These are phyloP conservation scores for Pichia sp. DNA, from an alignment of 1,139 yeast genomes.

Conservation along the genomic window DNA sequence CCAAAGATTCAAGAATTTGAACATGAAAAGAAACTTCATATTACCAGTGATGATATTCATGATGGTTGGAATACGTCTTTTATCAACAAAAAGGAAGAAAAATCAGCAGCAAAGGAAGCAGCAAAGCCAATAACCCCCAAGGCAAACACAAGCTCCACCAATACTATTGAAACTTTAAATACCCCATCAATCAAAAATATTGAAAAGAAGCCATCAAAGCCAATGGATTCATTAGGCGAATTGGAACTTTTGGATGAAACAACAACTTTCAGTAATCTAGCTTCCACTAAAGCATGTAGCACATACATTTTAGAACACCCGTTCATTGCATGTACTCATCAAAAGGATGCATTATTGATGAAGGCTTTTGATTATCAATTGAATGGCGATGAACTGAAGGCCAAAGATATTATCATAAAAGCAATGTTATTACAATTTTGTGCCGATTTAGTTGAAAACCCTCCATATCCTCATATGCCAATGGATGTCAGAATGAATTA, in stretches of 20 bases:
- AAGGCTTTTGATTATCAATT: conserved; percentile 83
- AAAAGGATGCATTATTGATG: conserved; percentile 90
- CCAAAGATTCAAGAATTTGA: conserved; percentile 58
- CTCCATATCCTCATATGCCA: conserved; percentile 18
- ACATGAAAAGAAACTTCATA: conserved; percentile 66
- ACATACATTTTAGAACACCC: conserved; percentile 53
- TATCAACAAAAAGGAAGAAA: conserved; percentile 48
- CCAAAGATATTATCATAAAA: conserved; percentile 67
- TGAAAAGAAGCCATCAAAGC: conserved; percentile 26
- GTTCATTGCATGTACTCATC: conserved; percentile 68
- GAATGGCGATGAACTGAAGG: conserved; percentile 44
- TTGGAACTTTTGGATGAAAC: conserved; percentile 59
- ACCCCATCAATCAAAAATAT: conserved; percentile 15
- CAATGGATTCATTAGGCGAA: conserved; percentile 32
- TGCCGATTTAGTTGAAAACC: conserved; percentile 35
- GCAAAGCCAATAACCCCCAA: conserved; percentile 24
- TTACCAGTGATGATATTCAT: conserved; percentile 84
- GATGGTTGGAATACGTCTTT: conserved; percentile 92
- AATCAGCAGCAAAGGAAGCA: conserved; percentile 14
- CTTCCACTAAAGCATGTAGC: conserved; percentile 42
- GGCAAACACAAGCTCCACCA: conserved; percentile 9
- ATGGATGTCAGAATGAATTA: conserved; percentile 39
- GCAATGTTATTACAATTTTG: conserved; percentile 77
- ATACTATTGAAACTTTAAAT: conserved; percentile 35
- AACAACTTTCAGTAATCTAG: conserved; percentile 52